Evolutionary conservation across 2,329 filamentous ascomycete genomes (phyloP), one percentile per base, ranked within the genome.

Genomic region (Fusarium ramigenum): DNA sequence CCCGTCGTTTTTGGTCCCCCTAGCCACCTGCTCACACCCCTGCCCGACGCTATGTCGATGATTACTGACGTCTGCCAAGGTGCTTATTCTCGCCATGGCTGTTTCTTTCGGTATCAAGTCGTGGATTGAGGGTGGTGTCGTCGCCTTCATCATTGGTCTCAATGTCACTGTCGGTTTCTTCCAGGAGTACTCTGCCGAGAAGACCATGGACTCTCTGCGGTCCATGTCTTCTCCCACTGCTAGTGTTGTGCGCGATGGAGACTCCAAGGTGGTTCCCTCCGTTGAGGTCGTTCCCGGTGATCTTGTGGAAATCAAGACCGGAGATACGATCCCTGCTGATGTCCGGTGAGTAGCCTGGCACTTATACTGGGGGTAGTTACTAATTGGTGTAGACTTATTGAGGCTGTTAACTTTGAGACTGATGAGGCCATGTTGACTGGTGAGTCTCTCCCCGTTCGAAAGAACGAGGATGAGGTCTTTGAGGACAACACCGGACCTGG

Each of bases 361-460:
- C 6, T 40, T n/a, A n/a, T 0, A 30, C 18, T 60, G 25, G n/a
- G 21, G 0, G 3, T 23, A n/a, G n/a, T 85, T 66, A 87, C 86
- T 34, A 90, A 88, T 77, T 86, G 21, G 87, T 7, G 87, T 84
- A 73, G 65, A 59, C 76, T 87, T 30, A 76, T 90, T 68, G 87
- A 90, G 73, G 87, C 85, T 36, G 87, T 92, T 83, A 93, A 93
- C 79, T 86, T 91, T 49, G 90, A 91, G 75, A 91, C 90, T 70
- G 91, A 94, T 70, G 89, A 91, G 79, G 89, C 89, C 7, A 84
- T 91, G 53, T 84, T 91, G 30, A 92, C 90, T 42, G 90, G 90
- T 63, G 90, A 92, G 79, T 90, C 90, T 23, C 83, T 90, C 3
- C 89, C 90, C 32, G 87, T 90, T 15, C 84, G 83, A 81, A 88